Base-by-base conservation (phyloP, 352 stramenopile genomes). In the Pythium coloratum region DNA sequence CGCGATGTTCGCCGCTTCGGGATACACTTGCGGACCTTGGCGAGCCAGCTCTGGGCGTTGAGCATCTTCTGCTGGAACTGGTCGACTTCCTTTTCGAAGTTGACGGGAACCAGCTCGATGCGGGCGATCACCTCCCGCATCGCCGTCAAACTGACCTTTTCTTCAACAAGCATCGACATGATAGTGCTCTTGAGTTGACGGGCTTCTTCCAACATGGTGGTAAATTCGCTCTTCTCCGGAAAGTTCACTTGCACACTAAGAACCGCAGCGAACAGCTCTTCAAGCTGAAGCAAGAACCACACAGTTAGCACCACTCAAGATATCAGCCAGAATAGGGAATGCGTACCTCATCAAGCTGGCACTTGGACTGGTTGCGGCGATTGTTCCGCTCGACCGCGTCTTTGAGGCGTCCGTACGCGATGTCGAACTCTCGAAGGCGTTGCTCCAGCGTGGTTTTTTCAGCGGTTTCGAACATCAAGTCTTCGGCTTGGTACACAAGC, bases 51-150 rank as follows among this genome's bases (percentile, higher is more conserved):
- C 64, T 96, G 88, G 0, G 88, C 88, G 55, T 70, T 91, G 3
- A 92, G 71, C 84, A 96, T 95, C 62, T 95, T 96, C 30, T 78
- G 69, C 62, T 96, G 86, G 62, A 96, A 91, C 32, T 80, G 73
- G 1, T 91, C 80, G 13, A 96, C 83, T 65, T 94, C 81, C 24
- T 67, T 68, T 46, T 91, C 84, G 44, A 96, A 94, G 70, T 95
- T 90, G 33, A 96, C 84, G 14, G 88, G 88, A n/a, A 94, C 77
- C n/a, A 90, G 59, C 51, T 95, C 88, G 49, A 96, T 89, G 20
- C 88, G 88, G 1, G 82, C 81, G 30, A 94, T 74, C 34, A 95
- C 73, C 16, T 94, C 84, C 12, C 88, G 86, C 62, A 96, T 93
- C 32, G 89, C 76, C 0, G 85, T 78, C 16, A 96, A 53, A 51